Percentiles rank a stretch among this genome's conserved stretches.
Evolutionary conservation across 2,329 filamentous ascomycete species (phyloP).

Genomic region (Fusarium kyushuense): DNA sequence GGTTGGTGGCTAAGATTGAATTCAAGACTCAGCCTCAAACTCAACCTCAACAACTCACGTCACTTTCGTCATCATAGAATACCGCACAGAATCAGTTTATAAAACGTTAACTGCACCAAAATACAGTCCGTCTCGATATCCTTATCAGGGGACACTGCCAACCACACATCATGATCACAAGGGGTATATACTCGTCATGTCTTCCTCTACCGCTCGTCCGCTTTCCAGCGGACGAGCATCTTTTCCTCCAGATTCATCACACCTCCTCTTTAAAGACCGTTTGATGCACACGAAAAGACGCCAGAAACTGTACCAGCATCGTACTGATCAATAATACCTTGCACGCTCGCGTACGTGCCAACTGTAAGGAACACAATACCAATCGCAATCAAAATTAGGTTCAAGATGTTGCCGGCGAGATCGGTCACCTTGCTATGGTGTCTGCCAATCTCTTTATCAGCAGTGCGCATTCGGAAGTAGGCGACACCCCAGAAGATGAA

Average conservation of each 20-base stretch:
- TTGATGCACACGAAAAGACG: constrained; percentile 79
- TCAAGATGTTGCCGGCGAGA: constrained; percentile 70
- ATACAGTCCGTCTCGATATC: background rate
- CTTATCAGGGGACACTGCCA: background rate
- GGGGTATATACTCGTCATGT: constrained; percentile 21
- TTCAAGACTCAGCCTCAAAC: constrained; percentile 14
- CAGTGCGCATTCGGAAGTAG: constrained; percentile 80
- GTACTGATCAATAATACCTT: constrained; percentile 82
- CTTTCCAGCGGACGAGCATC: background rate
- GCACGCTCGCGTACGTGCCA: constrained; percentile 83
- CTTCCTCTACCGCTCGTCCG: constrained; percentile 4
- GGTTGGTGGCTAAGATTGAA: constrained; percentile 23
- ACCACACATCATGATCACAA: constrained; percentile 1
- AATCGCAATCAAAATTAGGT: constrained; percentile 77
- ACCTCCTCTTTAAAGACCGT: constrained; percentile 64
- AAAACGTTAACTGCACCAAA: background rate
- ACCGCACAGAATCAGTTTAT: background rate
- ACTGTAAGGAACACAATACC: constrained; percentile 85
- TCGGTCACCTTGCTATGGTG: constrained; percentile 64
- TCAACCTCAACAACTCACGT: constrained; percentile 10
- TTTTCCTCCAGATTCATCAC: background rate
- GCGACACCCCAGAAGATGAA: constrained; percentile 95
- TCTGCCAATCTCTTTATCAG: constrained; percentile 67
- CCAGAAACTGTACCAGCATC: constrained; percentile 71
- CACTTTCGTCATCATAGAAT: background rate